phyloP scores from a whole-genome alignment of 2,329 filamentous ascomycete species.

The Cryphonectria naterciae region DNA sequence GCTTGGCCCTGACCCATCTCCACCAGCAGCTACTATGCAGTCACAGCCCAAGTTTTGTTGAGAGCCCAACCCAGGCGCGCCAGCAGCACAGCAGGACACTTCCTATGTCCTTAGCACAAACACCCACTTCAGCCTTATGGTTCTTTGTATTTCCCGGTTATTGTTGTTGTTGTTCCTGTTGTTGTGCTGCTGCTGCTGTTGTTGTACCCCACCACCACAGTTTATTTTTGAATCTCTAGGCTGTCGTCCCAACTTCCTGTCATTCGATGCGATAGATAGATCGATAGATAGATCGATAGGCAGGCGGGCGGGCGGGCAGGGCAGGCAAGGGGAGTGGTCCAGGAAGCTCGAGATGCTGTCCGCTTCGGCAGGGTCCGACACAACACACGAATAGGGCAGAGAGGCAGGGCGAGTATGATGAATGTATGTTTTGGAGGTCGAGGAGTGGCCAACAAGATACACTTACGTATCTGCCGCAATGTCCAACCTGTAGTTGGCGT shows the following conservation, averaged over 20 bases:
- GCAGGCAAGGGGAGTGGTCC: neutral
- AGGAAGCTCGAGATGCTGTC: constrained; percentile 5
- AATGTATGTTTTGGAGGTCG: neutral
- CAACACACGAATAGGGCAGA: neutral
- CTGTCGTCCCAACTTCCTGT: neutral
- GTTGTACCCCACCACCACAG: neutral
- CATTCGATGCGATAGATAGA: neutral
- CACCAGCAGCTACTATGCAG: neutral
- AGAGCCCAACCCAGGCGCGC: neutral
- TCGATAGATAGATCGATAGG: neutral
- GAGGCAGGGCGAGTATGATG: neutral
- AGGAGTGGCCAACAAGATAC: constrained; percentile 27
- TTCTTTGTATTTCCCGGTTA: neutral
- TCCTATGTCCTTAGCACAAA: neutral
- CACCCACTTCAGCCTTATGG: neutral
- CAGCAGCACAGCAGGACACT: neutral
- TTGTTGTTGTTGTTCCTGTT: neutral
- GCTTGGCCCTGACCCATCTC: neutral
- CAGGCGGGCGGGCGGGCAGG: neutral
- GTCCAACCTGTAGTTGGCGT: constrained; percentile 54
- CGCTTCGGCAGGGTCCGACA: neutral
- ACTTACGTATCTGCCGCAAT: constrained; percentile 63
- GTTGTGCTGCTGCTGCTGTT: neutral
- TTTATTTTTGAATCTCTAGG: neutral
- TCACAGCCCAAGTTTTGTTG: neutral